Evolutionary conservation across 2,329 filamentous ascomycete species (phyloP), one percentile per base, ranked within the genome.

Genomic region (Nigrograna mackinnonii): DNA sequence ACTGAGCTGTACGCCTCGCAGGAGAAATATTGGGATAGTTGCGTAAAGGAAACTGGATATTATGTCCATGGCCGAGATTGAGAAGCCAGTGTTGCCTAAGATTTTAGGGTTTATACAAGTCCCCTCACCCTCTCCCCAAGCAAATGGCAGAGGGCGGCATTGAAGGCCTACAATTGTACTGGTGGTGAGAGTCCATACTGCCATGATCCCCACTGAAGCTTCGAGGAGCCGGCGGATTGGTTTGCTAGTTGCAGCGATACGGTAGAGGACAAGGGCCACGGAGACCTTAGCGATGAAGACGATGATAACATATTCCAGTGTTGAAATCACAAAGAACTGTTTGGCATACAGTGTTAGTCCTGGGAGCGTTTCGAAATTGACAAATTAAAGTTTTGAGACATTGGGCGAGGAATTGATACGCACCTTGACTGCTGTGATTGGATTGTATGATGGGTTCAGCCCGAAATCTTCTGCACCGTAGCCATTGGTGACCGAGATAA

Each of bases 61-160:
- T 11, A 43, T 43, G 30, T 43, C 41, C 41, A 43, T 43, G 13
- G 41, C 41, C 13, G 41, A 43, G 16, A 43, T 33, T 5, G 41
- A 30, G 20, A 38, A 43, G 6, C 41, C 41, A 34, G 35, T 38
- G 34, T 43, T 39, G 5, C 6, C 26, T 28, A 43, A 26, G 12
- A 38, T 26, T 18, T 38, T 43, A 16, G 41, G 41, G n/a, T 38
- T 18, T 26, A 43, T 38, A 17, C 41, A 43, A 34, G 35, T 43
- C n/a, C 41, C 41, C 5, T 14, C 39, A 7, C 41, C 41, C 19
- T 38, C 41, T n/a, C 41, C 41, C 41, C 41, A 43, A 35, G 41
- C 41, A 16, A 38, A 34, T n/a, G 35, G 21, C 5, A 43, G 41
- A 4, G 41, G 41, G 4, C 35, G 41, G 21, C 41, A 43, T 34